Percentiles rank a stretch among this genome's conserved stretches.
Conservation (phyloP, 2,329 filamentous ascomycete species). For the Zasmidium angulare region DNA sequence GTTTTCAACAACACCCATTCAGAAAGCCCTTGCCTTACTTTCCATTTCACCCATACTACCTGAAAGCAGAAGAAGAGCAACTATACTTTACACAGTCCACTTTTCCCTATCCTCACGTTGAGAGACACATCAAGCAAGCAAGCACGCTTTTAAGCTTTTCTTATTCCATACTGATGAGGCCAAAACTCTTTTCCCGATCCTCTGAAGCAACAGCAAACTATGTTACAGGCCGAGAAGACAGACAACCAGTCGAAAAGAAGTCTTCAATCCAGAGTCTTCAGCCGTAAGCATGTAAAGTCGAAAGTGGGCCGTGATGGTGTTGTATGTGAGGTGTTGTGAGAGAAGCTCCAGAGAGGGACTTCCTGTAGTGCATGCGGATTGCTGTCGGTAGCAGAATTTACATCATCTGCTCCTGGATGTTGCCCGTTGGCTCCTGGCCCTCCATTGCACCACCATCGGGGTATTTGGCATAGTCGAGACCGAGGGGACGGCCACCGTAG, state of each 20-base stretch:
- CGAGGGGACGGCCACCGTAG: slow-evolving; percentile 91
- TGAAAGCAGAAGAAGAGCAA: too few species aligned
- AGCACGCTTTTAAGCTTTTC: not conserved
- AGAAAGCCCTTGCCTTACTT: too few species aligned
- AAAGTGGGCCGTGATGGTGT: not conserved
- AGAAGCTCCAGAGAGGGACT: not conserved
- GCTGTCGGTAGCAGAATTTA: slow-evolving; percentile 40
- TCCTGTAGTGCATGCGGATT: not conserved
- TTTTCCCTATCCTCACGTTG: too few species aligned
- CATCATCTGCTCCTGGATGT: slow-evolving; percentile 99
- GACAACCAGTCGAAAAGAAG: not conserved
- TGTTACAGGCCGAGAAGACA: slow-evolving; percentile 9
- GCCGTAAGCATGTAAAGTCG: not conserved
- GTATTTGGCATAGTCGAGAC: slow-evolving; percentile 92
- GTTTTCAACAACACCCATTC: too few species aligned
- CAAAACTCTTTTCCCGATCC: not conserved
- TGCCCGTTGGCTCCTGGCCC: slow-evolving; percentile 63
- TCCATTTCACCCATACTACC: not conserved
- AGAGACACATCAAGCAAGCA: too few species aligned
- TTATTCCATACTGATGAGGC: not conserved
- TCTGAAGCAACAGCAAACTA: not conserved
- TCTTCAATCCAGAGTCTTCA: not conserved
- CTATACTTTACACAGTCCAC: too few species aligned
- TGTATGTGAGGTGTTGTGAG: not conserved
- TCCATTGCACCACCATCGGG: slow-evolving; percentile 80